A percentile compares a stretch with the other conserved stretches of the same genome.
phyloP scores from a whole-genome alignment of 176 grass and related monocot species.

The Phoenix roebelenii region DNA sequence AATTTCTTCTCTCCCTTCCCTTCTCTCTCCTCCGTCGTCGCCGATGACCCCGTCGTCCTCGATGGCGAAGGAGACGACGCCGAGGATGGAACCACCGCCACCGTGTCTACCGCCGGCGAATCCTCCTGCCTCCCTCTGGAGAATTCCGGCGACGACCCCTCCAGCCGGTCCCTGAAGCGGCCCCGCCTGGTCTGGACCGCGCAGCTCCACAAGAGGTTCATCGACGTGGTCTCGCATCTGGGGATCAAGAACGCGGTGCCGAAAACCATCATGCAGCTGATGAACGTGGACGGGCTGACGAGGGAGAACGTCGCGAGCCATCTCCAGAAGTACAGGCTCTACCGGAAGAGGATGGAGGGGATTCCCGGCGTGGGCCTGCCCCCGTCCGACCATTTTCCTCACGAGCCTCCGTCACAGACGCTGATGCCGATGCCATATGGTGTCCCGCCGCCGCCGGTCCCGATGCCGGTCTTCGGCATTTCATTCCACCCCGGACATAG shows the following conservation, averaged over 20 bases:
- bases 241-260: constrained; percentile 23
- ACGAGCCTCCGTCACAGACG: neutral
- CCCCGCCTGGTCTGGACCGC: constrained; percentile 21
- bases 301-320: constrained; percentile 27
- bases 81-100: neutral
- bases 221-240: constrained; percentile 15
- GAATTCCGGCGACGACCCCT: neutral
- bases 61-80: neutral
- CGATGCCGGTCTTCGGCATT: neutral
- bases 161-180: constrained; percentile 5
- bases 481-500: neutral
- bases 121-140: neutral
- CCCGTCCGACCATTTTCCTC: constrained; percentile 3
- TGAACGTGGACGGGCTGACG: constrained; percentile 24
- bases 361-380: neutral
- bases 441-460: neutral
- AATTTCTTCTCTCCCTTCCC: neutral
- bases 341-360: constrained; percentile 9
- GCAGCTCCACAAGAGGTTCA: constrained; percentile 27
- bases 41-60: neutral
- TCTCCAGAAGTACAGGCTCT: constrained; percentile 25
- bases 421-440: neutral
- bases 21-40: neutral
- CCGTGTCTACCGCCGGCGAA: neutral
- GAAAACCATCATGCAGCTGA: constrained; percentile 22